Evolutionary conservation across 192 early-diverging fungal species (phyloP).

Genomic region (Chytriomyces hyalinus): DNA sequence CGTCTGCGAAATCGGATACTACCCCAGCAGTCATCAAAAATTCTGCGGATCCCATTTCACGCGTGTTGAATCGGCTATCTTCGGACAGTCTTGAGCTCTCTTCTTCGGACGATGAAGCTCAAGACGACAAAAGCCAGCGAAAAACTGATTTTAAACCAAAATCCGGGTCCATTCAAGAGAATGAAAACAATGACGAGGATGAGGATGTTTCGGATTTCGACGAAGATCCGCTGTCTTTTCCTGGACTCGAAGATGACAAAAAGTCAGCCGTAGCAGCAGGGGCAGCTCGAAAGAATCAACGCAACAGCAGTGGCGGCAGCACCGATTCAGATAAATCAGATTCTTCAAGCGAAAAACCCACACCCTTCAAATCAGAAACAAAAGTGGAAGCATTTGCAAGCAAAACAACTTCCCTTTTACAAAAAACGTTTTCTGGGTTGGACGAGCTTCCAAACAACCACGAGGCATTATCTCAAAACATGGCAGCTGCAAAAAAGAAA

Average conservation of each 20-base stretch:
- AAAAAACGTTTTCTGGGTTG: background rate
- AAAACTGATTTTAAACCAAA: background rate
- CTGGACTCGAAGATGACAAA: background rate
- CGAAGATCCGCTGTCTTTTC: slow-evolving; percentile 5
- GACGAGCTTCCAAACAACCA: background rate
- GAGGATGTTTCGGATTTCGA: slow-evolving; percentile 14
- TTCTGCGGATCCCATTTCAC: slow-evolving; percentile 14
- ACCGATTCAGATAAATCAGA: background rate
- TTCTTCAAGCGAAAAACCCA: background rate
- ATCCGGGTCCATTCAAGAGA: background rate
- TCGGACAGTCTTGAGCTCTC: background rate
- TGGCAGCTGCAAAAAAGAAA: too few relatives aligned
- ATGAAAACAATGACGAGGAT: background rate
- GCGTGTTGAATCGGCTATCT: slow-evolving; percentile 2
- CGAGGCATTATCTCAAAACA: too few relatives aligned
- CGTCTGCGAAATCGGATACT: too few relatives aligned
- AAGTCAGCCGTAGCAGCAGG: background rate
- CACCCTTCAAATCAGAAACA: background rate
- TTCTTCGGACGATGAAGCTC: background rate
- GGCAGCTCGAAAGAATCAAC: too few relatives aligned
- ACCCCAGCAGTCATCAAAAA: background rate
- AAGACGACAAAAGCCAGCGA: background rate
- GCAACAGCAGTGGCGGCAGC: background rate
- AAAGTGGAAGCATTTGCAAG: background rate
- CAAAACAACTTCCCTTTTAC: background rate